Evolutionary conservation across 768 basidiomycete genomes (phyloP), one percentile per base, ranked within the genome.

Genomic region (Neoboletus magnificus): DNA sequence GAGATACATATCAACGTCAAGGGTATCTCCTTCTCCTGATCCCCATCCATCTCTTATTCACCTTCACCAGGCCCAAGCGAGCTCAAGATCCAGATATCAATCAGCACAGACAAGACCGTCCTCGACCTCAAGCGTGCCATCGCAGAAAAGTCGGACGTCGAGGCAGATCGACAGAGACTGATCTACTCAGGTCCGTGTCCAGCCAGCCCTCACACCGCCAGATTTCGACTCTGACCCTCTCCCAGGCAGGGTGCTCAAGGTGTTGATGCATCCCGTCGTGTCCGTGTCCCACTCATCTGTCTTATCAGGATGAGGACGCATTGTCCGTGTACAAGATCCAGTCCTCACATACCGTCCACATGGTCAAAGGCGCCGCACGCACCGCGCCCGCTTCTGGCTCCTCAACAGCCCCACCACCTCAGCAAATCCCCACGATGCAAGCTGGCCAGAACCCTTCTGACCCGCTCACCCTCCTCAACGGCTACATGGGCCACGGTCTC

Each of bases 261-360:
- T 85, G 62, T 46, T 68, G 25, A 50, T 41, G 33, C 36, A 12
- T 18, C 5, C 15, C 30, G 4, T 37, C 25, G 8, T 37, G 33
- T 8, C 15, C 42, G 25, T 20, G 33, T 29, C 22, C 5, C 20
- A 2, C 46, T 56, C 43, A 43, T 22, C 57, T 40, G 40, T 22
- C 57, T 65, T 39, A 58, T 57, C 51, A 93, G 86, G 91, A 93
- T 62, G 93, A 96, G 48, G 93, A 98, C 64, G 65, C 70, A 13
- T 76, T 97, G 11, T 84, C 88, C 1, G 77, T 79, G 9, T 97
- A 97, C 82, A 96, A 97, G 79, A 93, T 97, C 55, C 89, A 91
- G 66, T 82, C 87, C 1, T 79, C 82, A 4, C 91, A 97, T 68
- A 94, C 93, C 0, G 84, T 95, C 40, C 93, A 93, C 70, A 93